phyloP scores from a whole-genome alignment of 768 basidiomycete genomes.

The Panaeolus cyanescens region DNA sequence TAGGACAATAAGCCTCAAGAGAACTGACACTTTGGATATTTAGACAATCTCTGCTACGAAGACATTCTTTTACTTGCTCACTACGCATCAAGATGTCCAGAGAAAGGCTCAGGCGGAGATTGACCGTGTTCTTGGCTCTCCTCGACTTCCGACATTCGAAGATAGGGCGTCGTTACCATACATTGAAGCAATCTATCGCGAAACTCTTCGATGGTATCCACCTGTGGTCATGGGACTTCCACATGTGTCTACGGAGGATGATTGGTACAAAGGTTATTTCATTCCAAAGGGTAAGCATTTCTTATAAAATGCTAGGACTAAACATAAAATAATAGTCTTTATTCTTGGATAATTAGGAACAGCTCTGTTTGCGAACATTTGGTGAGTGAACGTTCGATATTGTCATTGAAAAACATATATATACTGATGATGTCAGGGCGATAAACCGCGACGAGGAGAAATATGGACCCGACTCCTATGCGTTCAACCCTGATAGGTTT shows the following conservation, averaged over 20 bases:
- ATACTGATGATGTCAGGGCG: constrained; percentile 13
- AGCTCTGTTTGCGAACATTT: constrained; percentile 2
- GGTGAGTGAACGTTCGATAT: neutral
- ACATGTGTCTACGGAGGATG: constrained; percentile 35
- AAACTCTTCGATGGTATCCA: constrained; percentile 8
- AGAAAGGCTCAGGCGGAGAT: neutral
- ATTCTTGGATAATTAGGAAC: constrained; percentile 7
- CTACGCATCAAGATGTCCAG: neutral
- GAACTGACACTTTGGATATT: too few species aligned
- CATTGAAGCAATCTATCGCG: constrained; percentile 14
- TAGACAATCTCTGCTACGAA: neutral
- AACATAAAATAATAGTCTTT: neutral
- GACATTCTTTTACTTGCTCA: neutral
- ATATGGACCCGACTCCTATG: constrained; percentile 20
- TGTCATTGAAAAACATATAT: neutral
- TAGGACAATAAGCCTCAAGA: too few species aligned
- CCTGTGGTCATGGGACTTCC: constrained; percentile 22
- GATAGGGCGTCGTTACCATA: constrained; percentile 31
- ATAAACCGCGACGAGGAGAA: constrained; percentile 35
- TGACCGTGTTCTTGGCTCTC: neutral
- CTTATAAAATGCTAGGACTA: neutral
- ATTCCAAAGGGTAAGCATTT: constrained; percentile 41
- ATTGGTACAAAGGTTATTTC: constrained; percentile 38
- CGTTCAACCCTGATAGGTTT: constrained; percentile 32
- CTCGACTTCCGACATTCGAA: neutral